Conservation (phyloP, 495 filamentous ascomycete genomes). For the Neurospora africana region DNA sequence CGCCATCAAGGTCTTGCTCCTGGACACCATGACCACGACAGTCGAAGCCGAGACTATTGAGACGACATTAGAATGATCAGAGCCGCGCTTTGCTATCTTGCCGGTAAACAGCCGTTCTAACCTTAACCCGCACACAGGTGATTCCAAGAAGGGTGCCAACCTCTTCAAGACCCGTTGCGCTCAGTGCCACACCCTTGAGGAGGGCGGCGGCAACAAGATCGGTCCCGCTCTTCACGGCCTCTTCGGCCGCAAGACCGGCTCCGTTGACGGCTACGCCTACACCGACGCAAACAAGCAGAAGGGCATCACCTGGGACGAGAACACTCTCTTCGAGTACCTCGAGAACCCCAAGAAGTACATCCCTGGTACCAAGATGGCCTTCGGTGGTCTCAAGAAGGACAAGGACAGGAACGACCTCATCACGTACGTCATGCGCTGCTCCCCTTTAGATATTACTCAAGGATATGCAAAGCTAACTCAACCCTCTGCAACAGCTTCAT, state of each 20-base stretch:
- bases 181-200: slow-evolving; percentile 94
- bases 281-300: slow-evolving; percentile 99
- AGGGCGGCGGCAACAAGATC: slow-evolving; percentile 87
- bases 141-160: slow-evolving; percentile 92
- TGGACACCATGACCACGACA: neutral
- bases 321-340: slow-evolving; percentile 58
- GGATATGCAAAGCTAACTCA: slow-evolving; percentile 3
- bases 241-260: slow-evolving; percentile 90
- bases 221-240: slow-evolving; percentile 95
- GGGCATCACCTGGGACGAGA: slow-evolving; percentile 78
- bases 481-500: slow-evolving; percentile 41
- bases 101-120: slow-evolving; percentile 20
- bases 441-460: slow-evolving; percentile 4
- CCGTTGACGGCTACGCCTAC: slow-evolving; percentile 88
- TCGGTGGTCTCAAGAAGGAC: slow-evolving; percentile 98
- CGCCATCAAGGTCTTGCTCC: neutral
- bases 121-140: slow-evolving; percentile 49
- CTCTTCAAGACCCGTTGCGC: slow-evolving; percentile 99
- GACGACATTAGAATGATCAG: neutral
- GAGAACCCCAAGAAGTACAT: slow-evolving; percentile 62
- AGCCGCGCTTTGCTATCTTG: neutral
- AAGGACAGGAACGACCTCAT: slow-evolving; percentile 99
- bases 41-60: neutral
- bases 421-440: slow-evolving; percentile 58
- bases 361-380: slow-evolving; percentile 99